Base-by-base conservation (phyloP, 345 rosid genomes). In the Pistacia atlantica region DNA sequence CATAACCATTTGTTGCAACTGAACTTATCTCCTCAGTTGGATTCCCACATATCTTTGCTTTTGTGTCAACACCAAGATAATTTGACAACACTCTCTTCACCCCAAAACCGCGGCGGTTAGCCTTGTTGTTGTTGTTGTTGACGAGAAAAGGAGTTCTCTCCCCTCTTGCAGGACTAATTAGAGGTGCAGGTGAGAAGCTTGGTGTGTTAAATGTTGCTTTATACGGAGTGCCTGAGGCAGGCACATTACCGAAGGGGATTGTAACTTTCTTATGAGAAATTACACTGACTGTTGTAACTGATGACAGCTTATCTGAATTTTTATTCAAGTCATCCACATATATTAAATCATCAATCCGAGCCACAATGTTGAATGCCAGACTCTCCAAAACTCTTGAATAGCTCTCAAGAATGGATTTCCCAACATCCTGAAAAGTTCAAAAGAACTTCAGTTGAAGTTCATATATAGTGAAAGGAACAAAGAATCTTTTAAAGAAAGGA, bases 341-440 rank as follows among this genome's bases (percentile, higher is more conserved):
- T 72, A 92, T 84, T 80, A 96, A 78, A 78, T 96, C 99, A 51
- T 93, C 98, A 11, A 96, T 93, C 2, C 99, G 81, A 5, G 98
- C 98, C 49, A 91, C 81, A 8, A 94, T 91, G 81, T 89, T 96
- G 77, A 86, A 96, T 55, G 98, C 97, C 78, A 93, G 77, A 79
- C 98, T 90, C 89, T 96, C 99, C 52, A 96, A 55, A 20, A 93
- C 95, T 71, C 99, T 91, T 2, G 99, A 93, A 83, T 96, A 96
- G 91, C 99, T 89, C 85, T 96, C 99, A 11, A 96, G 76, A 71
- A 96, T 91, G 57, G 99, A 93, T 83, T 96, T 93, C 68, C 98
- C 99, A 37, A 91, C 90, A 80, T 96, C 99, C 99, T 96, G 85
- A 65, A 75, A 76, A 11, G 54, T 69, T 69, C 3, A 11, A 66